Base-by-base conservation (phyloP, 345 rosid genomes). In the Gynandropsis gynandra region DNA sequence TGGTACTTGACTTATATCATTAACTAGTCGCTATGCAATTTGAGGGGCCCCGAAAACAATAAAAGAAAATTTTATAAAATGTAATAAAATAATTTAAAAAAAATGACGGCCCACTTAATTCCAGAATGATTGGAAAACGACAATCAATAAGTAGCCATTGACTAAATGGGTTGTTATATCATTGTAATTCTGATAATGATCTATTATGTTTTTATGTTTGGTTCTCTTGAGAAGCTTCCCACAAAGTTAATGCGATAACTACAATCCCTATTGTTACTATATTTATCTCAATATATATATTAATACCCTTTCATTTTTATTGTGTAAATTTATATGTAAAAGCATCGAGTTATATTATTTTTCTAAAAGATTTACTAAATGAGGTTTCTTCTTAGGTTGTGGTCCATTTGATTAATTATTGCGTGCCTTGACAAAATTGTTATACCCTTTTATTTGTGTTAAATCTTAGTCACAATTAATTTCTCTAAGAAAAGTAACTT, bases 151-250 rank as follows among this genome's bases (percentile, higher is more conserved):
- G 20, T n/a, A 14, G 63, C 36, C 54, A 24, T 27, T 65, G 59
- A 52, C 59, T 34, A 44, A 58, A 65, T 58, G 45, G 64, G 64
- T 45, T 65, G 39, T 46, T 58, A 50, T 27, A 57, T 64, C 49
- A 57, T 58, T 19, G 16, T 50, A 47, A 13, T 16, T 13, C 17
- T 56, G 47, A 34, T 49, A 50, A 44, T 64, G 42, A 57, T 29
- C 47, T 9, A 39, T 19, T 45, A 5, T 46, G 64, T 65, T 54
- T 42, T 52, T 58, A 47, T 58, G 50, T 46, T 58, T 65, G 69
- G 69, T 38, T 16, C 44, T 58, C 38, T 24, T 46, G 32, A 50
- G 37, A 57, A 33, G 35, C 48, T 32, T 45, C n/a, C 18, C 20
- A 39, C 0, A 57, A 50, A 14, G 34, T 16, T 37, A 27, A 31